Base-by-base conservation (phyloP, 805 yeast species). In the Tetrapisispora pingtungensis region DNA sequence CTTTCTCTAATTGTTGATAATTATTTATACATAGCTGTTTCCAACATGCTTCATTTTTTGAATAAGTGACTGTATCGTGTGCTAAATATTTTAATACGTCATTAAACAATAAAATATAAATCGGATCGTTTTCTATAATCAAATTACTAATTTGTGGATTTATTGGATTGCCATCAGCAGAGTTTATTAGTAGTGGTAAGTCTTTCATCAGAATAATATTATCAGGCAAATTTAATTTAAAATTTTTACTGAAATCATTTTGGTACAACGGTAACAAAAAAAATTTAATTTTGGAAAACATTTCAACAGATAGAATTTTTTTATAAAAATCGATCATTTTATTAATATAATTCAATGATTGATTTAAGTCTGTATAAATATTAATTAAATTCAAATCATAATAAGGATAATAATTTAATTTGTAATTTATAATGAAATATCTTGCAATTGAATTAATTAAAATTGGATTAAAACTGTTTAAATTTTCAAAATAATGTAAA, bases 401-500 rank as follows among this genome's bases (percentile, higher is more conserved):
- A 55, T 80, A 80, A 0, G 89, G 90, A 53, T 77, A 82, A 35
- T 74, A 66, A 49, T 80, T 80, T 52, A 79, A 65, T 60, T 80
- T 78, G 58, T 81, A 84, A 58, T 84, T 81, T 8, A 78, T 80
- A 44, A 86, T 64, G 17, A 89, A 65, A 63, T 86, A 84, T 44
- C 89, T 68, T 0, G 96, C 96, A 45, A 90, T 66, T 17, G 44
- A 26, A 36, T 42, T 36, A 12, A 36, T 42, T 24, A 35, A 31
- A 13, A 24, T 26, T 2, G 44, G 44, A 36, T 36, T 42, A 14
- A 30, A 31, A 36, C 32, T 36, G 31, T 30, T 35, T n/a, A 42
- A 36, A 22, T 30, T 20, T 18, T 42, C 44, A 18, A 36, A 28
- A 33, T 33, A 34, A 36, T 44, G 40, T 26, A 40, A 28, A 43